Base-by-base conservation (phyloP, 805 yeast genomes). In the Saccharomycopsis fodiens region DNA sequence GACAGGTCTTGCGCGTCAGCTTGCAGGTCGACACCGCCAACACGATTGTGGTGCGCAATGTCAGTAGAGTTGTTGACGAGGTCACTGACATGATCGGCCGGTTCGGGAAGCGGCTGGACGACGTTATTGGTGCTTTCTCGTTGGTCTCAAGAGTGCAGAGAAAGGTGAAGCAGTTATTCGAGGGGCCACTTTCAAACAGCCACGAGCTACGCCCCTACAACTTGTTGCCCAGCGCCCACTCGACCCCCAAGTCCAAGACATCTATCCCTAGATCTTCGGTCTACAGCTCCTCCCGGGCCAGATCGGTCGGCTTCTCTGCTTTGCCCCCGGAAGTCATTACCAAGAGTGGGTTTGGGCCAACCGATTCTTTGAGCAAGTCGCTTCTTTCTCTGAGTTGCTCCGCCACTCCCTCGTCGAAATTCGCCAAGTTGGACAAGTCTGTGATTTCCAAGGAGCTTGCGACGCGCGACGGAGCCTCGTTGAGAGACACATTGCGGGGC, bases 91-190 rank as follows among this genome's bases (percentile, higher is more conserved):
- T 10, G 8, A 15, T 32, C 10, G 36, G 15, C 20, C 8, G 19
- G 7, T 10, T 32, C 15, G 36, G 19, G 8, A 6, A 5, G 20
- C 36, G 36, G 20, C 15, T 32, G 8, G 19, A 32, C 5, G 15
- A 32, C 5, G 20, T 32, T 6, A 17, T 45, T 3, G 42, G 31
- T 16, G 17, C 48, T 12, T 51, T 52, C 52, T n/a, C 19, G 19
- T 2, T 31, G 5, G 35, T 52, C 4, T 30, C 32, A 23, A 30
- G 27, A 10, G 30, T 44, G 12, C 41, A 48, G 32, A 6, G 15
- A 10, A 32, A 15, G 15, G 20, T 32, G 19, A 32, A 32, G 12
- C 17, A 5, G 15, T 29, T 29, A n/a, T 29, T 29, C 32, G 13
- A 29, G 32, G 32, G n/a, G n/a, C n/a, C n/a, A n/a, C n/a, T n/a